These are phyloP conservation scores for Cytidiella melzeri DNA, from an alignment of 768 basidiomycete genomes.

Conservation along the genomic window DNA sequence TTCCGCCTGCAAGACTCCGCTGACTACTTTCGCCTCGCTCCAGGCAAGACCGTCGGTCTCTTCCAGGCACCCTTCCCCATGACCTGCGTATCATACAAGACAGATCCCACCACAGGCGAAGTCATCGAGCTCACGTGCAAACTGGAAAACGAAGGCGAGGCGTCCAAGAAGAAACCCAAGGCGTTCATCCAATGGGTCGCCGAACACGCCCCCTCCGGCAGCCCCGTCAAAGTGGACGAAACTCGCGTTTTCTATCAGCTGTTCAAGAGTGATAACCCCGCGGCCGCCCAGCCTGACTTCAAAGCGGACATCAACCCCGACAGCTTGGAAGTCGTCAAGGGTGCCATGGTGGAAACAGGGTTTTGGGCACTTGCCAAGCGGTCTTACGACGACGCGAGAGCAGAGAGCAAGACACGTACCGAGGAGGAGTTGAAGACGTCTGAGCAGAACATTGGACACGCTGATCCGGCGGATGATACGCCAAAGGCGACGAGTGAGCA, in stretches of 20 bases:
- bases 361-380: constrained; percentile 81
- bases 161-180: constrained; percentile 71
- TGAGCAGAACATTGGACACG: constrained; percentile 22
- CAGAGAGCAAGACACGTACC: constrained; percentile 58
- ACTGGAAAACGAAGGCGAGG: constrained; percentile 57
- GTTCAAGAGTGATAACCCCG: constrained; percentile 92
- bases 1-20: constrained; percentile 88
- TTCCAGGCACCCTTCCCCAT: constrained; percentile 92
- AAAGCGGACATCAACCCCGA: constrained; percentile 76
- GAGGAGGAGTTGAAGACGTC: constrained; percentile 51
- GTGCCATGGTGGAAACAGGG: constrained; percentile 82
- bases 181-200: constrained; percentile 98
- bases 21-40: constrained; percentile 96
- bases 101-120: constrained; percentile 61
- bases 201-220: constrained; percentile 68
- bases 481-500: constrained; percentile 74
- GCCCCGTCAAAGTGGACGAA: constrained; percentile 83
- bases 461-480: constrained; percentile 40
- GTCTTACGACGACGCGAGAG: constrained; percentile 55
- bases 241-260: constrained; percentile 88
- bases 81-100: constrained; percentile 86
- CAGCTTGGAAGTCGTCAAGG: constrained; percentile 73
- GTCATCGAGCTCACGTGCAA: constrained; percentile 76
- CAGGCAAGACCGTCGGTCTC: constrained; percentile 94
- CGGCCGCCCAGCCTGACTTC: constrained; percentile 63